phyloP scores from a whole-genome alignment of 768 basidiomycete genomes.

The Boletus eberwhitei region DNA sequence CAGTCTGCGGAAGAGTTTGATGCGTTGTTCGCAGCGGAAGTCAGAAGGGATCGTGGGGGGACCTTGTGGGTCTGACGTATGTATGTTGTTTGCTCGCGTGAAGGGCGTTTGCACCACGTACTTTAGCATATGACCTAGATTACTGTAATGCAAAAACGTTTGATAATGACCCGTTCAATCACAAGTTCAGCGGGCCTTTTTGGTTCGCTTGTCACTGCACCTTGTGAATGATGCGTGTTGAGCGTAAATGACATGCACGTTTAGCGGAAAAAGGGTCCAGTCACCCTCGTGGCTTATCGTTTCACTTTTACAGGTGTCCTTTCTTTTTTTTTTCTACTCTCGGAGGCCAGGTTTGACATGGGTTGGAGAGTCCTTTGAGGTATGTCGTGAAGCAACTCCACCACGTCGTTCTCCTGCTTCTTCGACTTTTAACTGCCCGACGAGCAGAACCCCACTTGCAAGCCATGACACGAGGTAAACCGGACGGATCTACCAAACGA shows the following conservation, averaged over 20 bases:
- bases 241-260: background rate
- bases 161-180: background rate
- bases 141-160: conserved; percentile 1
- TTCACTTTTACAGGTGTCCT: background rate
- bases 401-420: background rate
- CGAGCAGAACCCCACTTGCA: background rate
- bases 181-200: background rate
- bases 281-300: conserved; percentile 8
- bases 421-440: background rate
- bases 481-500: conserved; percentile 16
- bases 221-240: conserved; percentile 10
- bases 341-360: background rate
- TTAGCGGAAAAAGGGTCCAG: conserved; percentile 1
- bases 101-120: background rate
- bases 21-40: conserved; percentile 51
- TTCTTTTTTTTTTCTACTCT: background rate
- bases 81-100: background rate
- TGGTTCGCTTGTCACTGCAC: background rate
- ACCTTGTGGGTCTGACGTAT: conserved; percentile 15
- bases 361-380: background rate
- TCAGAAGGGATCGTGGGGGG: background rate
- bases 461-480: conserved; percentile 6
- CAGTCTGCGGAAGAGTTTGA: conserved; percentile 81
- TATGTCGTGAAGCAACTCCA: background rate
- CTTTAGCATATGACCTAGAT: conserved; percentile 1